A percentile compares a stretch with the other conserved stretches of the same genome.
These are phyloP conservation scores for Hemisphaericaspora nanyangensis DNA, from an alignment of 805 yeast species.

Conservation along the genomic window DNA sequence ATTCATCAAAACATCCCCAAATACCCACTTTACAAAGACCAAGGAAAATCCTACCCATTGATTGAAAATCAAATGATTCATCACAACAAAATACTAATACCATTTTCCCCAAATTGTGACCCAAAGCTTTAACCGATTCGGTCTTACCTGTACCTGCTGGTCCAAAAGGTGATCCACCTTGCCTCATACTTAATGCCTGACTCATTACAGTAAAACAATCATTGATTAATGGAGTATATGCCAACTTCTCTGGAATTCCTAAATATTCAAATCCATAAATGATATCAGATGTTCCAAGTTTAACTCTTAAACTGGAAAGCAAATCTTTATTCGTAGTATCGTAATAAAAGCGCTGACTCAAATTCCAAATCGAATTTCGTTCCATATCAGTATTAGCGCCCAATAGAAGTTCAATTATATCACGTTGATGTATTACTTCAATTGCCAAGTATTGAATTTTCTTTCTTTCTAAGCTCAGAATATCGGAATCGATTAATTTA, in stretches of 20 bases:
- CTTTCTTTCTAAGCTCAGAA: conserved; percentile 28
- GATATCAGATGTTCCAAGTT: conserved; percentile 50
- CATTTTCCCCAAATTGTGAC: conserved; percentile 71
- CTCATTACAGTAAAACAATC: conserved; percentile 65
- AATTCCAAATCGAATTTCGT: conserved; percentile 41
- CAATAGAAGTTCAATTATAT: conserved; percentile 23
- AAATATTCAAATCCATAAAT: conserved; percentile 78
- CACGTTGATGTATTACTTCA: conserved; percentile 60
- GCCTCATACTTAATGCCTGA: conserved; percentile 64
- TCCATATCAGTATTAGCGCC: conserved; percentile 9
- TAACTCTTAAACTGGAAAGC: conserved; percentile 37
- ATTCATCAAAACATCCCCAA: conserved; percentile 97
- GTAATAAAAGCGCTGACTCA: conserved; percentile 49
- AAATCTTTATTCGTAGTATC: conserved; percentile 18
- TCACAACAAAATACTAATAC: conserved; percentile 91
- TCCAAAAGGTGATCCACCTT: conserved; percentile 91
- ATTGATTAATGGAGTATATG: conserved; percentile 69
- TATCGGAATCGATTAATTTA: conserved; percentile 12
- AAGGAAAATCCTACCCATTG: conserved; percentile 70
- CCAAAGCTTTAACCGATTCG: conserved; percentile 82
- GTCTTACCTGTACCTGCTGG: conserved; percentile 99
- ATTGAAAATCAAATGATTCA: conserved; percentile 75
- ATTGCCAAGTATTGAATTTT: conserved; percentile 60
- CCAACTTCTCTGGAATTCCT: conserved; percentile 71
- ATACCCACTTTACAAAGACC: conserved; percentile 84